These are phyloP conservation scores for Boletus eberwhitei DNA, from an alignment of 768 basidiomycete genomes.

Conservation along the genomic window DNA sequence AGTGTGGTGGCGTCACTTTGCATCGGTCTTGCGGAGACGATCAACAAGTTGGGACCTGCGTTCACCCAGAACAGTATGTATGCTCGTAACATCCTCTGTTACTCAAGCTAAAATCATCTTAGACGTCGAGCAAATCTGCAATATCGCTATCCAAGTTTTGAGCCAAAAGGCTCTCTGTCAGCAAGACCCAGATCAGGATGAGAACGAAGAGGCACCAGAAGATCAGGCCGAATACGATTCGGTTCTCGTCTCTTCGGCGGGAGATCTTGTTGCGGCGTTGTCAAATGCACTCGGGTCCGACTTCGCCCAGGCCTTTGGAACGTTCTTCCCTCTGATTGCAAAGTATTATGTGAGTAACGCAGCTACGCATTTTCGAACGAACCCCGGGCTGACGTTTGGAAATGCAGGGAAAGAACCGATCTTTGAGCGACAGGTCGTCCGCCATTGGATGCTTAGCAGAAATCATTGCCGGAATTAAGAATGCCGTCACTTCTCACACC, in stretches of 20 bases:
- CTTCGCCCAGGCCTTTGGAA: conserved; percentile 76
- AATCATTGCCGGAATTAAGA: conserved; percentile 90
- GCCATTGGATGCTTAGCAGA: conserved; percentile 94
- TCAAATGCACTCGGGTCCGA: conserved; percentile 82
- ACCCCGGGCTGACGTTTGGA: neutral
- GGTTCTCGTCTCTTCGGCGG: conserved; percentile 89
- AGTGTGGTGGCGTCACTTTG: conserved; percentile 86
- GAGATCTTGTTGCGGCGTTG: conserved; percentile 88
- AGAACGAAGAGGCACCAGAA: conserved; percentile 79
- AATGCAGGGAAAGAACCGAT: conserved; percentile 74
- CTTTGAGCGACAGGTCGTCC: conserved; percentile 87
- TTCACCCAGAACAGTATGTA: conserved; percentile 75
- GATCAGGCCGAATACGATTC: conserved; percentile 96
- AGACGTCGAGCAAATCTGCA: conserved; percentile 79
- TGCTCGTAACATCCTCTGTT: neutral
- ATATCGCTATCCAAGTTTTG: conserved; percentile 78
- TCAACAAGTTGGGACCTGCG: conserved; percentile 87
- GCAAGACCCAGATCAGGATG: conserved; percentile 92
- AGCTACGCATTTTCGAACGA: neutral
- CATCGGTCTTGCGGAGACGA: conserved; percentile 84
- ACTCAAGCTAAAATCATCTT: conserved; percentile 5
- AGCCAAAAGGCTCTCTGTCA: conserved; percentile 96
- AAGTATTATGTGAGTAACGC: conserved; percentile 79
- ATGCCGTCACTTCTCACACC: conserved; percentile 80
- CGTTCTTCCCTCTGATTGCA: conserved; percentile 86